phyloP scores from a whole-genome alignment of 495 filamentous ascomycete species.

The Hyaloscypha finlandica region DNA sequence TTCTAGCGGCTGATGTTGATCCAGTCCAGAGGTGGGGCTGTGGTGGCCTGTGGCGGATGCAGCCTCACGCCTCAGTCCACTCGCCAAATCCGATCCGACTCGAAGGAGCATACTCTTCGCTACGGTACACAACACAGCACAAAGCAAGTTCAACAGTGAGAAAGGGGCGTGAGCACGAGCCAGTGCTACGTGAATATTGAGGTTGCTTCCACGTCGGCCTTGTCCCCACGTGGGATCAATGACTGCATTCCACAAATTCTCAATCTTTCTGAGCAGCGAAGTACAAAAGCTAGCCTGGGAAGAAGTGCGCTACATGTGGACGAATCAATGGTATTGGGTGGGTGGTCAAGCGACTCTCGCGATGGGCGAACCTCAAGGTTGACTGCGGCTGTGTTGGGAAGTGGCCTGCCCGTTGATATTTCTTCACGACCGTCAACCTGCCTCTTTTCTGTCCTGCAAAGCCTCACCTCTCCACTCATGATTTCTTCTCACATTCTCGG shows the following conservation, averaged over 20 bases:
- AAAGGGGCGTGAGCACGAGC: background rate
- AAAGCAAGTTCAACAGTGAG: background rate
- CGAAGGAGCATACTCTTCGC: background rate
- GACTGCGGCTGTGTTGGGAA: background rate
- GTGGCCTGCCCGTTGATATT: too few relatives aligned
- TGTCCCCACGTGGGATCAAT: too few relatives aligned
- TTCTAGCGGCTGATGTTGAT: background rate
- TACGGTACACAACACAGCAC: background rate
- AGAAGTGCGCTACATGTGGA: background rate
- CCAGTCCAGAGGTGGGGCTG: background rate
- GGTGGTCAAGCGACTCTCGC: constrained; percentile 1
- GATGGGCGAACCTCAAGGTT: background rate
- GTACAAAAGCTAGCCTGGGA: background rate
- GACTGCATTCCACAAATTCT: background rate
- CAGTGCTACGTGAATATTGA: background rate
- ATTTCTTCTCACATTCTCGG: background rate
- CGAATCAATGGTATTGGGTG: background rate
- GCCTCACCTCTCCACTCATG: background rate
- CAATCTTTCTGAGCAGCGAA: background rate
- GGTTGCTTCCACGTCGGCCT: background rate
- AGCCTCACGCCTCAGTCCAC: background rate
- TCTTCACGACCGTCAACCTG: too few relatives aligned
- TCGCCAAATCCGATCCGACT: background rate
- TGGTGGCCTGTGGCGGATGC: background rate
- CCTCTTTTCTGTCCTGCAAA: background rate